Evolutionary conservation across 305 asterid species (phyloP), one percentile per base, ranked within the genome.

Genomic region (Lippia alba): DNA sequence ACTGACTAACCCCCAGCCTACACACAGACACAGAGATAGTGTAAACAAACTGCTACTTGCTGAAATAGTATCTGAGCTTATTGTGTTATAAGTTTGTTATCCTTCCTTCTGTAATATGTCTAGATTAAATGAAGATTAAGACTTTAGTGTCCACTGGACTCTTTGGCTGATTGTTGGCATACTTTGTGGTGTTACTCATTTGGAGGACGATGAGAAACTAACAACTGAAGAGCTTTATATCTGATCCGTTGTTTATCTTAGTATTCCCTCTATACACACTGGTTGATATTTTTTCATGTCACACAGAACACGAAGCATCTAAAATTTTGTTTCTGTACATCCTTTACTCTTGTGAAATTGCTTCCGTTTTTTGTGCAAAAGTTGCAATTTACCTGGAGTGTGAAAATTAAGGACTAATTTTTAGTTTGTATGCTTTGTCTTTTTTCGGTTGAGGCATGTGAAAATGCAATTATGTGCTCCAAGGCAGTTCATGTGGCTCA

Each of bases 381-480:
- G 30, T 20, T 36, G 55, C 45, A 55, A 57, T 67, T 24, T 12
- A 10, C 64, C 14, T 30, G 41, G 44, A 36, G 62, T 51, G 46
- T 12, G 34, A 51, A 15, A 66, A n/a, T n/a, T n/a, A n/a, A 50
- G 60, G 61, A 61, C 32, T 66, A 61, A 61, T 73, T 34, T 57
- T 36, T 71, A 20, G 58, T 64, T 49, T 61, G 12, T n/a, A 24
- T 61, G 24, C 44, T 66, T 40, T 73, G 39, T 73, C 59, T 39
- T 62, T 61, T 71, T 68, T 32, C 4, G 49, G 65, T 61, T 64
- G 74, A 93, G 97, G 94, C 94, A 73, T 93, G 94, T 74, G 92
- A 89, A 65, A 93, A 83, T 74, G 96, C 93, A 18, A 81, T 78
- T 34, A 51, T 61, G 62, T 76, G 82, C 83, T 56, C 71, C 64